These are phyloP conservation scores for Alternaria sp. DNA, from an alignment of 2,329 filamentous ascomycete species.

Conservation along the genomic window DNA sequence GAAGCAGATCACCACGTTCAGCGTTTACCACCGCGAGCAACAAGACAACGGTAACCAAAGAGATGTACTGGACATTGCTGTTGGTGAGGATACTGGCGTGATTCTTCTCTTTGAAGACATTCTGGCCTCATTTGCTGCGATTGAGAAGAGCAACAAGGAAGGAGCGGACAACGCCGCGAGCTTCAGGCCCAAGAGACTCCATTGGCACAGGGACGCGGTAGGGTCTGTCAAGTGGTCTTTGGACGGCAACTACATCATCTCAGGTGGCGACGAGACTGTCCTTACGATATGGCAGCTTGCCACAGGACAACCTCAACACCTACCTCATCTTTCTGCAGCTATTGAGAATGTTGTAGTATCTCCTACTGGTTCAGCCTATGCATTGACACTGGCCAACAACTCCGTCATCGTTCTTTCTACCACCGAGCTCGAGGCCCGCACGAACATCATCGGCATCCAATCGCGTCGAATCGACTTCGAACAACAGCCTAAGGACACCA, in stretches of 20 bases:
- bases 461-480: conserved; percentile 43
- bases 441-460: conserved; percentile 85
- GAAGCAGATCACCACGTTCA: conserved; percentile 62
- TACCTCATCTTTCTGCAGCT: conserved; percentile 88
- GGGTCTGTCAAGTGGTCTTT: conserved; percentile 87
- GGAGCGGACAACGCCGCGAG: conserved; percentile 43
- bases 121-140: conserved; percentile 60
- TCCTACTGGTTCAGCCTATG: conserved; percentile 78
- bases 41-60: conserved; percentile 54
- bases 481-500: conserved; percentile 32
- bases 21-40: conserved; percentile 56
- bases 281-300: conserved; percentile 93
- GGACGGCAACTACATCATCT: conserved; percentile 94
- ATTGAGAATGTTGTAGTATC: conserved; percentile 88
- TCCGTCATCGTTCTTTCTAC: conserved; percentile 90
- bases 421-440: conserved; percentile 82
- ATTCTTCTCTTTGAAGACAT: conserved; percentile 85
- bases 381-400: conserved; percentile 87
- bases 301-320: conserved; percentile 78
- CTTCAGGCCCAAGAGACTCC: conserved; percentile 69
- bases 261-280: conserved; percentile 87
- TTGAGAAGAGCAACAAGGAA: conserved; percentile 43
- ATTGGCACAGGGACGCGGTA: conserved; percentile 90
- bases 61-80: conserved; percentile 71
- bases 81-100: conserved; percentile 78